Percentiles rank a stretch among this genome's conserved stretches.
Conservation (phyloP, 176 grass and related monocot genomes). For the Juncus inflexus region DNA sequence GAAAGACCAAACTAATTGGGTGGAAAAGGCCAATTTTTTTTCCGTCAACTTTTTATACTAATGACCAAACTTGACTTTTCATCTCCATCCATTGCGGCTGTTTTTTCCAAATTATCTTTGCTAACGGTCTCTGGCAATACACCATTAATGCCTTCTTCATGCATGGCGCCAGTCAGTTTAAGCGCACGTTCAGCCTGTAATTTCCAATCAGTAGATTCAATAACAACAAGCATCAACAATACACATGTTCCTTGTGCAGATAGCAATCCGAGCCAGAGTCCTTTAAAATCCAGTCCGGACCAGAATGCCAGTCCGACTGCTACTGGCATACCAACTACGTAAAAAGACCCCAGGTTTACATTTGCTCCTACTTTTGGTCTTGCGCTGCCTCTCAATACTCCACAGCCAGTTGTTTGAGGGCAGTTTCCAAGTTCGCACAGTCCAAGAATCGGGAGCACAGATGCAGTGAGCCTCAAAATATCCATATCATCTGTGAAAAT, state of each 20-base stretch:
- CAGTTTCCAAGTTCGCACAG: constrained; percentile 95
- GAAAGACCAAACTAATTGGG: neutral
- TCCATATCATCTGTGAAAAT: constrained; percentile 72
- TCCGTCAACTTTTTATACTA: constrained; percentile 38
- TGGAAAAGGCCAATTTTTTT: neutral
- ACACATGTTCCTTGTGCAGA: constrained; percentile 74
- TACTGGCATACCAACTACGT: constrained; percentile 73
- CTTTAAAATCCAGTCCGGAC: constrained; percentile 52
- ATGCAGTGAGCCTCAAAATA: constrained; percentile 64
- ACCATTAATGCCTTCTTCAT: neutral
- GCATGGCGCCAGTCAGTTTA: constrained; percentile 46
- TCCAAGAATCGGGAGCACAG: constrained; percentile 79
- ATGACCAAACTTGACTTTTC: constrained; percentile 50
- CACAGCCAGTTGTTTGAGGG: constrained; percentile 93
- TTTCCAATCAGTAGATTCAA: constrained; percentile 59
- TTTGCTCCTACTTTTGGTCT: constrained; percentile 67
- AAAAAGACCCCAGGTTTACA: constrained; percentile 84
- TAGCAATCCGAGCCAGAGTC: constrained; percentile 88
- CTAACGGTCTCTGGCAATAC: constrained; percentile 24
- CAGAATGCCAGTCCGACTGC: constrained; percentile 70
- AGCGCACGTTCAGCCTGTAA: constrained; percentile 53
- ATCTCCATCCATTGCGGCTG: constrained; percentile 42
- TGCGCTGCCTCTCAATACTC: constrained; percentile 80
- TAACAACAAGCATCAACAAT: constrained; percentile 59
- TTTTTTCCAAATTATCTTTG: constrained; percentile 44